Evolutionary conservation across 2,329 filamentous ascomycete genomes (phyloP), one percentile per base, ranked within the genome.

Genomic region (Cytospora schulzeri): DNA sequence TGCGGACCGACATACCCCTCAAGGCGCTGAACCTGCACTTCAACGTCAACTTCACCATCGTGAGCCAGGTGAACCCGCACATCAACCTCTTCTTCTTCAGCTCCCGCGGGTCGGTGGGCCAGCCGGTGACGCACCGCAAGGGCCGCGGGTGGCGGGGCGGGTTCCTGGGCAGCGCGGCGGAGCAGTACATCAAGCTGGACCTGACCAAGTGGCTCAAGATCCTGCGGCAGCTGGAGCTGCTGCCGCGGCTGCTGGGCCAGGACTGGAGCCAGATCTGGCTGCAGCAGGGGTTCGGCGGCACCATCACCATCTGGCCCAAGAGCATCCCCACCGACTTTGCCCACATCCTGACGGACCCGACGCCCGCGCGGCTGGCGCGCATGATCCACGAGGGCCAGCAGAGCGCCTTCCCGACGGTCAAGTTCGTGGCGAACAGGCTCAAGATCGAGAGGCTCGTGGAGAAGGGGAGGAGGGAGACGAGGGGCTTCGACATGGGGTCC

Each of bases 51-150:
- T 99, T 98, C 76, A 94, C 91, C 68, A 93, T 99, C 68, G 95
- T 89, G 70, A 85, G 83, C 70, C 86, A 93, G 78, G 94, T 97
- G 57, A 99, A 99, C 75, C 95, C 95, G 1, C 95, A 99, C 75
- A 94, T 99, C 76, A 98, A 97, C 72, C 88, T 98, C 31, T 99
- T 99, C 83, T 98, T 99, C 85, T 99, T 98, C 81, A 95, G 91
- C 33, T 96, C 93, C 0, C 87, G 95, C 35, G 95, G 95, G 15
- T 90, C 91, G 0, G 94, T 98, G 12, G 95, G 95, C 6, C 89
- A 92, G 60, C 95, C 95, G 12, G 95, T 98, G 22, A 97, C 93
- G 0, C 95, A 99, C 76, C 91, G 95, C 62, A 90, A 90, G 70
- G 95, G 95, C 6, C 90, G 93, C 55, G 95, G 95, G 63, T 99